phyloP scores from a whole-genome alignment of 2,329 filamentous ascomycete genomes.

The Cordyceps pruinosa region DNA sequence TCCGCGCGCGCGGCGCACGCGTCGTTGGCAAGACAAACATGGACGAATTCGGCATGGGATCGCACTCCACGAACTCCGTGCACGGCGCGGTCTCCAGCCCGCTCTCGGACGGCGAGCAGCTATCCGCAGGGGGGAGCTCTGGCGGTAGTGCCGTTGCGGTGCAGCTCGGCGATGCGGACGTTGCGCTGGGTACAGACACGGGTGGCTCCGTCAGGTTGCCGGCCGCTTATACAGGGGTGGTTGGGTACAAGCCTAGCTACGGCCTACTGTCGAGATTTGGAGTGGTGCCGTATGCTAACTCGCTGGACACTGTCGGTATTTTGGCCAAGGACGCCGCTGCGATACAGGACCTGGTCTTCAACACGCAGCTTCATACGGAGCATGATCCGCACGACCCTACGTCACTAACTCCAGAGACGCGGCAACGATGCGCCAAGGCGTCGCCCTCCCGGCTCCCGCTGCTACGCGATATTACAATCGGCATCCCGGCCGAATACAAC shows the following conservation, averaged over 20 bases:
- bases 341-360: conserved; percentile 47
- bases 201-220: conserved; percentile 83
- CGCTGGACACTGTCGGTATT: conserved; percentile 82
- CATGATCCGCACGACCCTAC: conserved; percentile 71
- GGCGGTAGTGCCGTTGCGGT: conserved; percentile 90
- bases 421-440: conserved; percentile 38
- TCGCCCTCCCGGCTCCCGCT: conserved; percentile 19
- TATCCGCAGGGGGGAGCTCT: conserved; percentile 82
- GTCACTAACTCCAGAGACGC: conserved; percentile 51
- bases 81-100: conserved; percentile 58
- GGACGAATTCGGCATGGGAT: conserved; percentile 96
- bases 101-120: conserved; percentile 26
- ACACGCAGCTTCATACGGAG: conserved; percentile 38
- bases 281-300: conserved; percentile 88
- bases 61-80: conserved; percentile 65
- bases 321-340: conserved; percentile 49
- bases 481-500: conserved; percentile 74
- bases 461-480: conserved; percentile 38
- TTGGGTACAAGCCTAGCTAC: conserved; percentile 90
- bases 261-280: conserved; percentile 80
- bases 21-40: conserved; percentile 81
- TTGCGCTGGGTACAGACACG: conserved; percentile 86
- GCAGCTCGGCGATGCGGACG: conserved; percentile 46
- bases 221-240: conserved; percentile 74
- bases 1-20: conserved; percentile 55